Conservation (phyloP, 108 stramenopile genomes). For the Thalassiosira profunda region DNA sequence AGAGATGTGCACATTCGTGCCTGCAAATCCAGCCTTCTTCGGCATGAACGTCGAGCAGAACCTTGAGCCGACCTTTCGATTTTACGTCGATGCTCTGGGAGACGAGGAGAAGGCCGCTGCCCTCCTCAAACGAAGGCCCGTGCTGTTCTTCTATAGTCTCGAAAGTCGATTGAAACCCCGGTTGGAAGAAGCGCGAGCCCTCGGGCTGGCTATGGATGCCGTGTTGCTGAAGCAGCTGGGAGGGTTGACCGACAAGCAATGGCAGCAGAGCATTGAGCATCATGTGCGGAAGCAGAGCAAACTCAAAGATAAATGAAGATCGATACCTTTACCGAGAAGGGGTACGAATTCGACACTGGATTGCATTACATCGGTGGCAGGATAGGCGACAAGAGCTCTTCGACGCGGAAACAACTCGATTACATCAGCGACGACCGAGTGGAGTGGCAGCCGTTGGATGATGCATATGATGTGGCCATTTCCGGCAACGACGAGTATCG, state of each 20-base stretch:
- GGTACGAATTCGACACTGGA: slow-evolving; percentile 64
- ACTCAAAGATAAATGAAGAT: slow-evolving; percentile 52
- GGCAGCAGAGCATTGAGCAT: slow-evolving; percentile 54
- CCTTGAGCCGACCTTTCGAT: too few species aligned
- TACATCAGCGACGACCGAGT: slow-evolving; percentile 37
- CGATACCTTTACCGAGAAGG: slow-evolving; percentile 60
- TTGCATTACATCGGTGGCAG: slow-evolving; percentile 60
- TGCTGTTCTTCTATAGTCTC: too few species aligned
- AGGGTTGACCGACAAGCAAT: slow-evolving; percentile 48
- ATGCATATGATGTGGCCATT: slow-evolving; percentile 41
- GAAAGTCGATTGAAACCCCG: too few species aligned
- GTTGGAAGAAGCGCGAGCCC: too few species aligned
- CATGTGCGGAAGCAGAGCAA: too few species aligned
- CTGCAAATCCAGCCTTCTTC: neutral
- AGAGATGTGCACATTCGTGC: neutral
- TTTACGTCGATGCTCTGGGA: too few species aligned
- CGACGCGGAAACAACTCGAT: slow-evolving; percentile 23
- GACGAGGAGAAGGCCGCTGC: too few species aligned
- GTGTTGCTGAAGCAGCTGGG: too few species aligned
- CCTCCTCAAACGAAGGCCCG: too few species aligned
- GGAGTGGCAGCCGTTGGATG: slow-evolving; percentile 53
- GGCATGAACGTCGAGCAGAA: too few species aligned
- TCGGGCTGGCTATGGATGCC: too few species aligned
- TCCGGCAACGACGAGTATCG: slow-evolving; percentile 11
- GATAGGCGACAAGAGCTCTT: slow-evolving; percentile 22